Percentiles rank a stretch among this genome's conserved stretches.
Conservation (phyloP, 768 basidiomycete species). For the Mrakia blollopis region DNA sequence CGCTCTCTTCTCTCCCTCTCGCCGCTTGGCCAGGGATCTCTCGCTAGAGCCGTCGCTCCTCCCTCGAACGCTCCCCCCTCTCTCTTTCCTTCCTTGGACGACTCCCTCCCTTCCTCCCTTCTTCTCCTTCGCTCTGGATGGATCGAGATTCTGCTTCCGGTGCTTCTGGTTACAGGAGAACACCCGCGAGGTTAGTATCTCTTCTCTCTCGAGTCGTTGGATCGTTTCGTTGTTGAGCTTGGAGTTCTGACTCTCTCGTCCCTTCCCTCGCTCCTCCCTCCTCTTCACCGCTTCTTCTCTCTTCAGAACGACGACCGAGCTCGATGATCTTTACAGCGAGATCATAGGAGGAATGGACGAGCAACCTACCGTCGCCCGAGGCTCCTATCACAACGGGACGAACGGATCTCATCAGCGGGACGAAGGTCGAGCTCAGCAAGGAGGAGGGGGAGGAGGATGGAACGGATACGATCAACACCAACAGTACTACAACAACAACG, state of each 20-base stretch:
- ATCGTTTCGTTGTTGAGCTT: too few species aligned
- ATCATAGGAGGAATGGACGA: constrained; percentile 8
- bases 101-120: background rate
- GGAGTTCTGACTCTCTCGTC: background rate
- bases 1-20: background rate
- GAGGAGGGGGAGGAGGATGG: background rate
- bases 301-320: background rate
- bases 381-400: background rate
- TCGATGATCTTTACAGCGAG: constrained; percentile 15
- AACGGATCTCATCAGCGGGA: background rate
- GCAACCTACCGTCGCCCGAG: background rate
- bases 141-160: too few species aligned
- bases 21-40: too few species aligned
- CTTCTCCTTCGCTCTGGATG: background rate
- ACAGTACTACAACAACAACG: background rate
- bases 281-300: background rate
- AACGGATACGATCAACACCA: background rate
- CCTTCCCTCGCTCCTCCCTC: background rate
- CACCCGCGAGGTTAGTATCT: too few species aligned
- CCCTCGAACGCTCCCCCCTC: background rate
- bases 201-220: too few species aligned
- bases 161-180: too few species aligned
- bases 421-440: background rate
- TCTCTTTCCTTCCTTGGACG: background rate
- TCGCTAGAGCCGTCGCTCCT: too few species aligned